A percentile compares a stretch with the other conserved stretches of the same genome.
These are phyloP conservation scores for Trichosporon sp. DNA, from an alignment of 1,284 basidiomycete species.

Conservation along the genomic window DNA sequence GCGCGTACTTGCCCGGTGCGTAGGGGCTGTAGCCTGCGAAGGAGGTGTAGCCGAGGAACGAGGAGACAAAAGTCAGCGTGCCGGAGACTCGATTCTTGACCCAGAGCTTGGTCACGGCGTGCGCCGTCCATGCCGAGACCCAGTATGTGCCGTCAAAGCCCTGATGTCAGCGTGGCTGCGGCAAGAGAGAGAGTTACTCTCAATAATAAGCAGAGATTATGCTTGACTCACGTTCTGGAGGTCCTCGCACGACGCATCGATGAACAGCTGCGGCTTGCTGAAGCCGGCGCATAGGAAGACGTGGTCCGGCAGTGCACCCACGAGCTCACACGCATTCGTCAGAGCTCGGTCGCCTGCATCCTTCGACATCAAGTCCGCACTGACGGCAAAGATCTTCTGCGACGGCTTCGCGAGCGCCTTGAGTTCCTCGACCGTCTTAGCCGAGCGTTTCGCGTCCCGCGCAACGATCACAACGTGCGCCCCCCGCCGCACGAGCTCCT, in stretches of 20 bases:
- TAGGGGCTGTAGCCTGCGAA: slow-evolving; percentile 82
- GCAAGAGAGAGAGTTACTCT: background rate
- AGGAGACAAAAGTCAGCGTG: slow-evolving; percentile 77
- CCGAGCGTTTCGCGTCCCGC: slow-evolving; percentile 58
- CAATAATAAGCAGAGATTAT: too few species aligned
- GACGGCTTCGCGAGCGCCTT: slow-evolving; percentile 53
- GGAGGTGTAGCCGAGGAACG: slow-evolving; percentile 72
- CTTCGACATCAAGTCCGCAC: slow-evolving; percentile 57
- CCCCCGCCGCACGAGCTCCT: slow-evolving; percentile 62
- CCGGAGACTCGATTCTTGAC: slow-evolving; percentile 55
- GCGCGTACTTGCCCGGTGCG: slow-evolving; percentile 80
- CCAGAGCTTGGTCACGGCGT: slow-evolving; percentile 69
- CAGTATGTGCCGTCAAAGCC: slow-evolving; percentile 52
- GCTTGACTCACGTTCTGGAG: slow-evolving; percentile 54
- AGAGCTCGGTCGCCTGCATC: slow-evolving; percentile 57
- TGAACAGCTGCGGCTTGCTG: slow-evolving; percentile 63
- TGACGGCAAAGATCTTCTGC: slow-evolving; percentile 60
- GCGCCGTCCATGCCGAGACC: slow-evolving; percentile 65
- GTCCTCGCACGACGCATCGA: slow-evolving; percentile 60
- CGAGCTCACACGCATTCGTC: slow-evolving; percentile 56
- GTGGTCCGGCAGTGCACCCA: slow-evolving; percentile 61
- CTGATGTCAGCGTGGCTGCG: slow-evolving; percentile 17
- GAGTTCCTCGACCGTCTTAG: slow-evolving; percentile 57
- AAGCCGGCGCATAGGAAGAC: slow-evolving; percentile 73
- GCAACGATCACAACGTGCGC: slow-evolving; percentile 79